Percentiles rank a stretch among this genome's conserved stretches.
phyloP scores from a whole-genome alignment of 2,329 filamentous ascomycete species.

The Cladosporium sp. region DNA sequence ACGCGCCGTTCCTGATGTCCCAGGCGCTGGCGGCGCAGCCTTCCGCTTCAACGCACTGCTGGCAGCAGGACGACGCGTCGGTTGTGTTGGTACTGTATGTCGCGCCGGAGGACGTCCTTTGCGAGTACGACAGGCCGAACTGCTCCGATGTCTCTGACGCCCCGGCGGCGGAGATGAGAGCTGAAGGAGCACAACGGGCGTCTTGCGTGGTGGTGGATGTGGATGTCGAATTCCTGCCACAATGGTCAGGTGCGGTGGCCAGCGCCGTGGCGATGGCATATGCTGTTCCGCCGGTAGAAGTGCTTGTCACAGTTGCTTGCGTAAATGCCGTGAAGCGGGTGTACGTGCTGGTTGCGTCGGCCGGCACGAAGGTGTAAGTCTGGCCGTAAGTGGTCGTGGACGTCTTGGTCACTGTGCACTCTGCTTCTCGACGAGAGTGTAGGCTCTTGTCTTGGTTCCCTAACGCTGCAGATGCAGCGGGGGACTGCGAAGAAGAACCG shows the following conservation, averaged over 20 bases:
- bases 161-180: conserved; percentile 21
- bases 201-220: conserved; percentile 24
- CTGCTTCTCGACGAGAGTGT: conserved; percentile 14
- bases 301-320: conserved; percentile 26
- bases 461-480: not conserved
- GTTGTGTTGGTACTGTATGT: conserved; percentile 23
- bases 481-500: not conserved
- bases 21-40: conserved; percentile 26
- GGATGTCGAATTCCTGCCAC: conserved; percentile 19
- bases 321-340: conserved; percentile 25
- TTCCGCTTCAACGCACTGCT: conserved; percentile 25
- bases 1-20: conserved; percentile 24
- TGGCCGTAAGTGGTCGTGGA: conserved; percentile 25
- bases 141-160: conserved; percentile 12
- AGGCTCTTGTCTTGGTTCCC: conserved; percentile 12
- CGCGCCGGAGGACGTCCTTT: conserved; percentile 23
- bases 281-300: conserved; percentile 23
- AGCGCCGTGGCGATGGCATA: conserved; percentile 26
- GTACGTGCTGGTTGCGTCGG: conserved; percentile 24
- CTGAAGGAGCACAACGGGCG: conserved; percentile 26
- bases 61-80: conserved; percentile 27
- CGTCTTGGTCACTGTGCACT: conserved; percentile 25
- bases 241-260: conserved; percentile 17
- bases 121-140: conserved; percentile 24
- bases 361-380: conserved; percentile 23